These are phyloP conservation scores for Heliamphora exappendiculata DNA, from an alignment of 148 eudicot genomes.

Conservation along the genomic window DNA sequence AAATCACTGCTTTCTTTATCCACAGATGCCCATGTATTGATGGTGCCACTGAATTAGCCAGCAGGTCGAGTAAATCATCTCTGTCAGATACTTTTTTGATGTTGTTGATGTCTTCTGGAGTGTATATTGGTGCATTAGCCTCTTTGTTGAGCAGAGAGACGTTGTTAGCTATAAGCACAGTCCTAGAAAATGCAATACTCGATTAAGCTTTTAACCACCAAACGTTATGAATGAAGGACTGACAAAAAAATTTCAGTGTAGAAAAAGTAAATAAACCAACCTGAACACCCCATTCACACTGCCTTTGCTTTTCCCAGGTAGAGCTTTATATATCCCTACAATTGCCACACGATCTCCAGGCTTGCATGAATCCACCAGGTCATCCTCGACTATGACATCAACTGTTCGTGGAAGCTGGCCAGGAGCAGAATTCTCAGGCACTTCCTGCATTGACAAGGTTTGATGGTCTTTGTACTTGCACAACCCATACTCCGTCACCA, in stretches of 20 bases:
- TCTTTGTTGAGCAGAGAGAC: slow-evolving; percentile 88
- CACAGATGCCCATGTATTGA: slow-evolving; percentile 92
- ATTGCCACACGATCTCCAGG: slow-evolving; percentile 99
- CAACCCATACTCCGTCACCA: slow-evolving; percentile 92
- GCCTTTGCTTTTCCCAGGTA: slow-evolving; percentile 94
- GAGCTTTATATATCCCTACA: slow-evolving; percentile 92
- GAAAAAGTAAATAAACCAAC: slow-evolving; percentile 25
- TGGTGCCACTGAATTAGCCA: slow-evolving; percentile 89
- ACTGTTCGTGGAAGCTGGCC: slow-evolving; percentile 97
- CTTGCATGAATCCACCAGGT: slow-evolving; percentile 93
- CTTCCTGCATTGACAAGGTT: slow-evolving; percentile 95
- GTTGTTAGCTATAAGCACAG: slow-evolving; percentile 90
- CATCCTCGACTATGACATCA: slow-evolving; percentile 91
- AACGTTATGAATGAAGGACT: neutral
- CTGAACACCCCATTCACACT: slow-evolving; percentile 98
- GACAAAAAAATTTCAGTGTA: neutral
- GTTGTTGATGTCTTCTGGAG: slow-evolving; percentile 63
- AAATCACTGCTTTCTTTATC: slow-evolving; percentile 93
- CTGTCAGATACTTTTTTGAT: slow-evolving; percentile 75
- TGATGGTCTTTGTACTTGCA: slow-evolving; percentile 99
- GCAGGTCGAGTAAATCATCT: slow-evolving; percentile 75
- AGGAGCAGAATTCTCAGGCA: slow-evolving; percentile 97
- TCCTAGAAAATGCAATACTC: slow-evolving; percentile 36
- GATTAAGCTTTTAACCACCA: neutral
- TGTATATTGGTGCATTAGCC: slow-evolving; percentile 77